These are phyloP conservation scores for Pleurotus giganteus DNA, from an alignment of 768 basidiomycete genomes.

Conservation along the genomic window DNA sequence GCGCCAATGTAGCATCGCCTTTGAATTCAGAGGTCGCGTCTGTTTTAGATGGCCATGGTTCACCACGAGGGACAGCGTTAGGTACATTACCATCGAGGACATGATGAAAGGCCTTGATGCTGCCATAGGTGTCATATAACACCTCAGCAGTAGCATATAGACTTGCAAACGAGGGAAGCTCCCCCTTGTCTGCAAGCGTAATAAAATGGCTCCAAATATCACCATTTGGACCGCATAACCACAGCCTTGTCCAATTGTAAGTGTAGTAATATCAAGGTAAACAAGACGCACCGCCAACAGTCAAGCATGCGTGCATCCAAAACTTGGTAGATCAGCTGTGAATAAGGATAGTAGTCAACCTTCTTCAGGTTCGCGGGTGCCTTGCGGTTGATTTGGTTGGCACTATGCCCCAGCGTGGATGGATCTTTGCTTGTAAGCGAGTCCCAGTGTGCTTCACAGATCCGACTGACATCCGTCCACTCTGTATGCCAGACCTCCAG, in stretches of 20 bases:
- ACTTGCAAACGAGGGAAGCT: no score
- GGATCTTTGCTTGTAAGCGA: slow-evolving; percentile 19
- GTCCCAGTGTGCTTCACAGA: slow-evolving; percentile 31
- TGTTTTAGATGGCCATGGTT: background rate
- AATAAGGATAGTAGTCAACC: slow-evolving; percentile 26
- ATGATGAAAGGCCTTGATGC: no score
- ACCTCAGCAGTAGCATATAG: no score
- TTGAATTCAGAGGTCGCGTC: background rate
- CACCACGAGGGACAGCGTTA: slow-evolving; percentile 3
- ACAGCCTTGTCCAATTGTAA: background rate
- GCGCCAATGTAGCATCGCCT: slow-evolving; percentile 23
- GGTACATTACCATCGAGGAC: background rate
- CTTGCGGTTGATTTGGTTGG: slow-evolving; percentile 22
- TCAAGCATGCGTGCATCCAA: slow-evolving; percentile 30
- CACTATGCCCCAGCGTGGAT: slow-evolving; percentile 28
- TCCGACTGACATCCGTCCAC: slow-evolving; percentile 26
- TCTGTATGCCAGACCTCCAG: slow-evolving; percentile 27
- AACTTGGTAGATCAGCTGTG: slow-evolving; percentile 22
- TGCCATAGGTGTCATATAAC: no score
- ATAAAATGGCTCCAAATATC: background rate
- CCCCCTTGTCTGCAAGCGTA: no score
- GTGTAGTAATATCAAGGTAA: no score
- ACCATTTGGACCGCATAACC: background rate
- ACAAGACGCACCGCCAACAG: slow-evolving; percentile 28
- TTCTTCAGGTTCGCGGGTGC: slow-evolving; percentile 30